phyloP scores from a whole-genome alignment of 2,329 filamentous ascomycete species.

The Pyrenophora graminea region DNA sequence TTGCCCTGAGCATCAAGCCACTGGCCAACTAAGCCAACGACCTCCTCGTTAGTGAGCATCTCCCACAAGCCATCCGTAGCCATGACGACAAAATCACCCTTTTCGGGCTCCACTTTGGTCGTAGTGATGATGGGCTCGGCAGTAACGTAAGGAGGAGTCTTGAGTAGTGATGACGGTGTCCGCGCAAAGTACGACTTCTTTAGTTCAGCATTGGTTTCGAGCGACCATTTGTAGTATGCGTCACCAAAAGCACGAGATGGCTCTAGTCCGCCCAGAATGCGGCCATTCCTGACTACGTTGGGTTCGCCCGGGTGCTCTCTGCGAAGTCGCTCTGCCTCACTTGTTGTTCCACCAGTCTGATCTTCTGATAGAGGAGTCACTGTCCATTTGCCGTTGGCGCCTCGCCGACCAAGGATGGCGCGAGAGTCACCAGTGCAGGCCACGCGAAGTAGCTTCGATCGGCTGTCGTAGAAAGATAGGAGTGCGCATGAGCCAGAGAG shows the following conservation, averaged over 20 bases:
- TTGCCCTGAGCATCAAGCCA: slow-evolving; percentile 82
- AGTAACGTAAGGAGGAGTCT: slow-evolving; percentile 95
- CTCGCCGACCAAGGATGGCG: slow-evolving; percentile 83
- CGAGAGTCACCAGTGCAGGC: slow-evolving; percentile 97
- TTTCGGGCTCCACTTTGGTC: slow-evolving; percentile 84
- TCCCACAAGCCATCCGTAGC: slow-evolving; percentile 98
- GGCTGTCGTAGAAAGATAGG: slow-evolving; percentile 92
- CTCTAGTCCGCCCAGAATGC: slow-evolving; percentile 88
- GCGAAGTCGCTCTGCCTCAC: slow-evolving; percentile 80
- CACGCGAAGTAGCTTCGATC: slow-evolving; percentile 83
- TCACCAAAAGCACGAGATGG: slow-evolving; percentile 95
- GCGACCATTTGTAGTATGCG: slow-evolving; percentile 94
- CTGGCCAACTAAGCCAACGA: slow-evolving; percentile 91
- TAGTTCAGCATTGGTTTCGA: slow-evolving; percentile 80
- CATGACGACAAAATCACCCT: slow-evolving; percentile 93
- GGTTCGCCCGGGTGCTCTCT: slow-evolving; percentile 88
- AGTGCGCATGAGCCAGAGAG: slow-evolving; percentile 96
- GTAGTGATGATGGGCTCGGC: slow-evolving; percentile 94
- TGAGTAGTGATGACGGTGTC: slow-evolving; percentile 73
- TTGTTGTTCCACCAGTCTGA: slow-evolving; percentile 87
- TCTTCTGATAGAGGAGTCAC: slow-evolving; percentile 89
- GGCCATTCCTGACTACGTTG: slow-evolving; percentile 83
- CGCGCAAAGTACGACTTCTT: slow-evolving; percentile 87
- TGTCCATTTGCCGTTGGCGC: slow-evolving; percentile 82
- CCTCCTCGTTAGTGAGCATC: slow-evolving; percentile 98